Base-by-base conservation (phyloP, 306 rosid species). In the Albizia julibrissin region DNA sequence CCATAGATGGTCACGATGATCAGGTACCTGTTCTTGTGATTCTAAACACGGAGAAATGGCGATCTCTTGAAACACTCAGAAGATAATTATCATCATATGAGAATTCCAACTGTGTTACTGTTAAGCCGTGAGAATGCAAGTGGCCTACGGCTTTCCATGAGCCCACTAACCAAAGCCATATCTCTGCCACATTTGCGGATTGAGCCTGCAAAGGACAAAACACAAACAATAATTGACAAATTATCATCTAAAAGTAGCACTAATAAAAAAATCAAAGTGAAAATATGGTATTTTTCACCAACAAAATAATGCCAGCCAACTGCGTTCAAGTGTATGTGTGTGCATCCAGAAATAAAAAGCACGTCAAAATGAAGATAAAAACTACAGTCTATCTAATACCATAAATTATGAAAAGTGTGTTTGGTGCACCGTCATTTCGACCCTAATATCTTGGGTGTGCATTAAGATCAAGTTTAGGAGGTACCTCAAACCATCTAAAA, bases 131-230 rank as follows among this genome's bases (percentile, higher is more conserved):
- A 47, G 97, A 90, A 82, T 87, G 97, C 91, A 95, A 77, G 44
- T 86, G 96, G 66, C 93, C 94, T 15, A 93, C 93, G 49, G 89
- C 91, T 84, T 92, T 95, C 99, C 99, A 93, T 27, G 94, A 92
- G 80, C 97, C 98, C 52, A 92, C 96, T 86, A 88, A 82, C 99
- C 99, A 95, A 61, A 95, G 94, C 99, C 99, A 93, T 77, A 95
- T 90, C 81, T 92, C 99, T 62, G 97, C 98, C 16, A 89, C 91
- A 18, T 89, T 77, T 64, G 92, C 89, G 22, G 98, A 89, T 75
- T 95, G 99, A 29, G 98, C 99, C 98, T 95, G 91, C 74, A 82
- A 75, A 61, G 69, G 39, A 64, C 33, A 80, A 61, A 43, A 65
- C 46, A 12, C 14, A 6, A 52, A 31, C 10, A 71, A 82, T 39